Conservation (phyloP, 169 alveolate species). For the Eimeria necatrix region DNA sequence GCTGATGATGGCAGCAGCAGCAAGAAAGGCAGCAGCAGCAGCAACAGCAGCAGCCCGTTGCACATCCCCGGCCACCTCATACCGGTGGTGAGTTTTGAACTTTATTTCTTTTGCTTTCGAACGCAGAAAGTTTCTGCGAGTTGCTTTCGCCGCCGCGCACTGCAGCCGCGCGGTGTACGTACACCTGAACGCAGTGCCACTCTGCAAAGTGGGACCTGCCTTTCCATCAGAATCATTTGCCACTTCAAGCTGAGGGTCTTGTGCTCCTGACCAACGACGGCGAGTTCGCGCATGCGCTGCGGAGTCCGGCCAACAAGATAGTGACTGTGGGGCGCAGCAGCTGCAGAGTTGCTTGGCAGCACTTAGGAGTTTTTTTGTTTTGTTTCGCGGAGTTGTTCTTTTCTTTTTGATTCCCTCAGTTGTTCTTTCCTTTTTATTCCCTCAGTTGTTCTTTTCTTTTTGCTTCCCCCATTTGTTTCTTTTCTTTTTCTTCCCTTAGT, state of each 20-base stretch:
- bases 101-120: background rate
- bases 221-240: conserved; percentile 46
- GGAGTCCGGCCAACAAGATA: conserved; percentile 53
- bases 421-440: too few relatives aligned
- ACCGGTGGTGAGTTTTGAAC: conserved; percentile 12
- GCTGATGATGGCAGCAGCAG: background rate
- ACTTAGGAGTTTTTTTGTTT: background rate
- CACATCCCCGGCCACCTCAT: conserved; percentile 32
- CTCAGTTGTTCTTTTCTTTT: background rate
- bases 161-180: background rate
- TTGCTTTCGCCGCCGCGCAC: background rate
- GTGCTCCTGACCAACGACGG: conserved; percentile 81
- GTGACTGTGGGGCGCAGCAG: conserved; percentile 59
- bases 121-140: background rate
- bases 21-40: background rate
- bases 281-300: conserved; percentile 70
- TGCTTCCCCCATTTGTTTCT: background rate
- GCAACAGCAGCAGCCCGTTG: conserved; percentile 4
- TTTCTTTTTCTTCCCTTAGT: background rate
- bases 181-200: background rate
- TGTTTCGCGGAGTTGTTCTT: background rate
- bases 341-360: background rate
- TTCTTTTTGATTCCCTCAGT: too few relatives aligned
- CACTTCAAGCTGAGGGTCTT: conserved; percentile 75
- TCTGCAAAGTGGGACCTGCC: too few relatives aligned